Evolutionary conservation across 2,329 filamentous ascomycete genomes (phyloP), one percentile per base, ranked within the genome.

Genomic region (Fusarium devonianum): DNA sequence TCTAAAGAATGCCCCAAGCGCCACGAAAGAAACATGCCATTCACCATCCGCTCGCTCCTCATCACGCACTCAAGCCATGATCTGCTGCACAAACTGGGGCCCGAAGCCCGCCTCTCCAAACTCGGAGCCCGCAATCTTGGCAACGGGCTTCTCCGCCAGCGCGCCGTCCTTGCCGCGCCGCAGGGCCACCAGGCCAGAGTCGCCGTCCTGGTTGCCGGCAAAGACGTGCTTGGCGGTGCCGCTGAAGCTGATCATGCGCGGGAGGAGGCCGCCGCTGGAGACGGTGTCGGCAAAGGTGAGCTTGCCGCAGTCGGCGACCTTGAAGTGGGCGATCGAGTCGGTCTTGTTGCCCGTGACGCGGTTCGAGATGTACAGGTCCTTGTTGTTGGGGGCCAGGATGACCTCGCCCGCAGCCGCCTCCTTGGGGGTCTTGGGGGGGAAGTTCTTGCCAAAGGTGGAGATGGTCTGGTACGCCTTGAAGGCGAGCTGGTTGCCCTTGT

Each of bases 281-380:
- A 73, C 63, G 14, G 66, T 56, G 39, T 70, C 67, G 18, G 58
- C 63, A 42, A 72, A 73, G 29, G 65, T 56, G 42, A 78, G 69
- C 7, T 50, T 66, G 29, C 53, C 60, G 21, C 48, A 62, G 33
- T 64, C 45, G 37, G 67, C 63, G 30, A 75, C 56, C 58, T 66
- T 65, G 63, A 81, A 79, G 64, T 76, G 75, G 5, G 76, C 71
- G 60, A 82, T 74, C 59, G 68, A 76, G 67, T 82, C 79, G 7
- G 73, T 74, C 3, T 56, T 58, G 25, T 73, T 71, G 42, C 75
- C 77, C 1, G 72, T 75, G 18, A 79, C 56, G 4, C 79, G 77
- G 71, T 82, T 82, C 26, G 77, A 78, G 41, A 81, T 71, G 66
- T 81, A 81, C 13, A 81, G 58, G 66, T 79, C 69, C 56, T 65